Percentiles rank a stretch among this genome's conserved stretches.
These are phyloP conservation scores for Podila epicladia DNA, from an alignment of 192 early-diverging fungal species.

Conservation along the genomic window DNA sequence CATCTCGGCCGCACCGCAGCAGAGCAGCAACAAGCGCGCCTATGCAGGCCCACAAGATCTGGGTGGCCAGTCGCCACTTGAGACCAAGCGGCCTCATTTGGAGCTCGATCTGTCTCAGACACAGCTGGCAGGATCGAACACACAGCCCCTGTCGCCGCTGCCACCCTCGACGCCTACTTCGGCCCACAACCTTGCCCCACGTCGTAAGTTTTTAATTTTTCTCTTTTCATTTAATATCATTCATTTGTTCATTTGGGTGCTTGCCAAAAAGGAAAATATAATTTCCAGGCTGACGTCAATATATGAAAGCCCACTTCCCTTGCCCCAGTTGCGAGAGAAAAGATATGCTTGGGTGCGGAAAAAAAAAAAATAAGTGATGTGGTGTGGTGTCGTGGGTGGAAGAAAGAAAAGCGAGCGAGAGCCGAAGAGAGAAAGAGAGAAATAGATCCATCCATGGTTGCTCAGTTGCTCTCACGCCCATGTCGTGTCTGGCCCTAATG, in stretches of 20 bases:
- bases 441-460: too few species aligned
- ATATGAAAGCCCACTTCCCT: too few species aligned
- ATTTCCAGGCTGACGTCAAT: slow-evolving; percentile 10
- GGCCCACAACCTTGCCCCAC: slow-evolving; percentile 6
- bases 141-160: slow-evolving; percentile 5
- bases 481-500: slow-evolving; percentile 25
- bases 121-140: slow-evolving; percentile 3
- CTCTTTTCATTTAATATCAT: background rate
- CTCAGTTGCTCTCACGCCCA: too few species aligned
- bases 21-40: background rate
- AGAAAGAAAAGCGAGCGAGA: background rate
- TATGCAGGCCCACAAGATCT: background rate
- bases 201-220: slow-evolving; percentile 24
- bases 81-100: slow-evolving; percentile 5
- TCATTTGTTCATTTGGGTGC: background rate
- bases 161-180: slow-evolving; percentile 3
- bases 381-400: too few species aligned
- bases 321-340: background rate
- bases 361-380: too few species aligned
- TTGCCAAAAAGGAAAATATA: slow-evolving; percentile 10
- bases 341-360: too few species aligned
- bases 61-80: background rate
- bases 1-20: background rate
- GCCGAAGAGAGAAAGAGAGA: background rate
- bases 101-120: slow-evolving; percentile 23